Base-by-base conservation (phyloP, 2,329 filamentous ascomycete genomes). In the Onygenales sp. region DNA sequence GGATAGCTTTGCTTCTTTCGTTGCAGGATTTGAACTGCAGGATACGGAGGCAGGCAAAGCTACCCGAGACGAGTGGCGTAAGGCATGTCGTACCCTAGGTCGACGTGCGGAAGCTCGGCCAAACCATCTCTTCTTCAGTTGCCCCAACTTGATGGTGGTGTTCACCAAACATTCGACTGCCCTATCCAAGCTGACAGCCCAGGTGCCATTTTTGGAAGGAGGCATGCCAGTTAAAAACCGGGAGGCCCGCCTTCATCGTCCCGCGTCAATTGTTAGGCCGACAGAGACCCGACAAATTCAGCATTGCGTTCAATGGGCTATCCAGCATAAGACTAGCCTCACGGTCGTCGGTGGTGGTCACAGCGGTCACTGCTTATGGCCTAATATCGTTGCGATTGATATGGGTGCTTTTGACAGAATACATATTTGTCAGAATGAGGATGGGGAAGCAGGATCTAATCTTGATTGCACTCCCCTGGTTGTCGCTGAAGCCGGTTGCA, bases 331-430 rank as follows among this genome's bases (percentile, higher is more conserved):
- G 0, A 31, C 71, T 1, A 60, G 74, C 42, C 63, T 83, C 50
- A 78, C 76, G 0, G 64, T 84, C 31, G 11, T 85, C 14, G 75
- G 80, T 6, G 82, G 83, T 0, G 72, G 82, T 11, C 82, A 85
- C 60, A 80, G 81, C 58, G 78, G 75, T 6, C 78, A 85, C 50
- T 85, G 81, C 62, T 57, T 81, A 43, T 68, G 66, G 72, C 64
- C 76, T 2, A 72, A 76, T 50, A 71, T 80, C 13, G 75, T 84
- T 42, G 61, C 80, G 0, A 59, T 86, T 27, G 79, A 85, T 56
- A 84, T 86, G 81, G 51, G 67, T 10, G 72, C 73, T 10, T 84
- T 85, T 64, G 51, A 79, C 53, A 58, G 74, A 58, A 61, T 83
- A 42, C 64, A 78, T 42, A 63, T 83, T 57, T 17, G 75, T 54